phyloP scores from a whole-genome alignment of 805 yeast genomes.

The Lipomyces mesembrius region DNA sequence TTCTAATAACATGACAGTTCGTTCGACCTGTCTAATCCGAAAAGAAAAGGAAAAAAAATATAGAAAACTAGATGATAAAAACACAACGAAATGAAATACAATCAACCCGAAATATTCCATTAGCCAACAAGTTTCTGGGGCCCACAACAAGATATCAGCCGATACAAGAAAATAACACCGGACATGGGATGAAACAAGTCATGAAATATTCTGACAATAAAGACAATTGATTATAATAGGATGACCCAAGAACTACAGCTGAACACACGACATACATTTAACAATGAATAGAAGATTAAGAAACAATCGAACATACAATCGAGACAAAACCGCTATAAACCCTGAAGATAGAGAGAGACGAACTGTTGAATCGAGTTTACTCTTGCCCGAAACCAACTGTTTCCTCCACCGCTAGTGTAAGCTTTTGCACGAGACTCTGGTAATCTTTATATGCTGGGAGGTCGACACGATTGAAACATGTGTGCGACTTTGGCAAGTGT shows the following conservation, averaged over 20 bases:
- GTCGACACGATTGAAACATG: slow-evolving; percentile 98
- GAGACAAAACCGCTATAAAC: neutral
- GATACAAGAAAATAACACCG: slow-evolving; percentile 2
- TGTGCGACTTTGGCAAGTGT: slow-evolving; percentile 94
- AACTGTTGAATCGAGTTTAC: slow-evolving; percentile 46
- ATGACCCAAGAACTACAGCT: neutral
- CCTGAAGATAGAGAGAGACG: neutral
- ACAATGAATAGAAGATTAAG: neutral
- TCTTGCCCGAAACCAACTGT: slow-evolving; percentile 99
- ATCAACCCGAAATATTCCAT: neutral
- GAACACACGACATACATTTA: neutral
- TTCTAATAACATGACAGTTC: slow-evolving; percentile 1
- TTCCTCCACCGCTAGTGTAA: slow-evolving; percentile 96
- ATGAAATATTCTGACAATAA: neutral
- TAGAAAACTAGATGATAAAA: neutral
- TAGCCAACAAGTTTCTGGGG: neutral
- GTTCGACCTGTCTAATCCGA: neutral
- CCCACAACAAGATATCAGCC: slow-evolving; percentile 4
- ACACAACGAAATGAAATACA: neutral
- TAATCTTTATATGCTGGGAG: slow-evolving; percentile 89
- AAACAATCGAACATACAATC: neutral
- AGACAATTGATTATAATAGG: slow-evolving; percentile 8
- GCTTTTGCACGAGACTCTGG: slow-evolving; percentile 83
- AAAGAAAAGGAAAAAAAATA: neutral
- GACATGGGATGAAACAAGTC: slow-evolving; percentile 1